Evolutionary conservation across 176 grass and related monocot genomes (phyloP), one percentile per base, ranked within the genome.

Genomic region (Avena eriantha): DNA sequence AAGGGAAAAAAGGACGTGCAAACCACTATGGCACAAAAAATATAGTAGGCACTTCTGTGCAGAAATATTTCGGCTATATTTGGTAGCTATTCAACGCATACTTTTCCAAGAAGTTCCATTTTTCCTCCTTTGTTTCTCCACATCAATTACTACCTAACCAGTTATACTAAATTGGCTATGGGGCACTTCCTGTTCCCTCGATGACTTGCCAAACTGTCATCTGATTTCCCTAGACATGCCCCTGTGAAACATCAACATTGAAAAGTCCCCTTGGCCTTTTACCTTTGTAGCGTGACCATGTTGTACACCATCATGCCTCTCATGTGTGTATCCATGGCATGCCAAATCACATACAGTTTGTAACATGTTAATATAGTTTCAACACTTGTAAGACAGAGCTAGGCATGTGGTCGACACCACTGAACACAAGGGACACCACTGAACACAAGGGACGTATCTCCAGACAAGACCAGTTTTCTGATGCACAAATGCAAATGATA

Each of bases 241-340:
- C 56, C 35, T 63, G 56, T 80, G 56, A 61, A 45, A n/a, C 21
- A 63, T 36, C 11, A 63, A 61, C 10, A 21, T 4, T 17, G 14
- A 61, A 79, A 43, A 24, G 21, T 80, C 36, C 39, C 46, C 77
- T n/a, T 47, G 61, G 36, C 13, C 4, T 43, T 64, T 23, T 64
- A 64, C 23, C 60, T 64, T 46, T 23, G 61, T 64, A 47, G 26
- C 2, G 21, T 63, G 22, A 64, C 78, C 24, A 80, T 60, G 41
- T 80, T 80, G 56, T 17, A 47, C 58, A 41, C 43, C 60, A 67
- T 47, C 43, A 31, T 67, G 79, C 11, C 46, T 67, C 45, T 81
- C 24, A 64, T 47, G 45, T 66, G 41, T 80, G 43, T 80, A 22
- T 67, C 45, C 18, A 81, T 24, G 60, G 79, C 79, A 81, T 81